Evolutionary conservation across 2,329 filamentous ascomycete species (phyloP).

Genomic region (Botrytis paeoniae): DNA sequence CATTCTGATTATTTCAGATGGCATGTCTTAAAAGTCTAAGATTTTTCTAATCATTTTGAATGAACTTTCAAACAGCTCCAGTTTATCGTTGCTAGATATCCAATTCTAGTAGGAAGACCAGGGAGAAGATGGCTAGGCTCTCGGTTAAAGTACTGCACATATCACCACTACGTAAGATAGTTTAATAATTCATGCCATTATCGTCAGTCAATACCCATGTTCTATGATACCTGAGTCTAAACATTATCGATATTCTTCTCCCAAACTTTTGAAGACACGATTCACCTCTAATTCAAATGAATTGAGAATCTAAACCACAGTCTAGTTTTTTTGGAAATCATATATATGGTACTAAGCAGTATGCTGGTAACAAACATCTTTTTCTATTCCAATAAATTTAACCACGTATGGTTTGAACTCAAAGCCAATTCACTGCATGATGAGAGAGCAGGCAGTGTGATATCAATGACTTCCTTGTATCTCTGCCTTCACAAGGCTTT

Average conservation of each 20-base stretch:
- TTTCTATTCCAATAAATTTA: too few relatives aligned
- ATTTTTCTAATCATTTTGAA: rapidly evolving
- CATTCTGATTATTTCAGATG: neutral
- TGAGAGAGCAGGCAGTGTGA: rapidly evolving
- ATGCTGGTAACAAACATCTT: too few relatives aligned
- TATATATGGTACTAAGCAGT: too few relatives aligned
- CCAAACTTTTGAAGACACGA: too few relatives aligned
- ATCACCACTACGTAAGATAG: neutral
- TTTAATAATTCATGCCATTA: too few relatives aligned
- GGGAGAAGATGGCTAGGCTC: rapidly evolving
- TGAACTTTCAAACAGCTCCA: neutral
- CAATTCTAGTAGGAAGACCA: rapidly evolving
- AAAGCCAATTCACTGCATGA: neutral
- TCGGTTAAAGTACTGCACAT: neutral
- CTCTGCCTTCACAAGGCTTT: neutral
- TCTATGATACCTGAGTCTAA: neutral
- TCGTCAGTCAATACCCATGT: neutral
- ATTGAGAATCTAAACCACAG: too few relatives aligned
- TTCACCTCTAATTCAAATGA: neutral
- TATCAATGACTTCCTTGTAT: neutral
- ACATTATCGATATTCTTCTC: neutral
- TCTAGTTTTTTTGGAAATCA: too few relatives aligned
- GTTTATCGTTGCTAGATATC: neutral
- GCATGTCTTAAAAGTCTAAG: neutral
- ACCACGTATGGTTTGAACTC: too few relatives aligned